Percentiles rank a stretch among this genome's conserved stretches.
These are phyloP conservation scores for Biscogniauxia sp. DNA, from an alignment of 2,329 filamentous ascomycete species.

Conservation along the genomic window DNA sequence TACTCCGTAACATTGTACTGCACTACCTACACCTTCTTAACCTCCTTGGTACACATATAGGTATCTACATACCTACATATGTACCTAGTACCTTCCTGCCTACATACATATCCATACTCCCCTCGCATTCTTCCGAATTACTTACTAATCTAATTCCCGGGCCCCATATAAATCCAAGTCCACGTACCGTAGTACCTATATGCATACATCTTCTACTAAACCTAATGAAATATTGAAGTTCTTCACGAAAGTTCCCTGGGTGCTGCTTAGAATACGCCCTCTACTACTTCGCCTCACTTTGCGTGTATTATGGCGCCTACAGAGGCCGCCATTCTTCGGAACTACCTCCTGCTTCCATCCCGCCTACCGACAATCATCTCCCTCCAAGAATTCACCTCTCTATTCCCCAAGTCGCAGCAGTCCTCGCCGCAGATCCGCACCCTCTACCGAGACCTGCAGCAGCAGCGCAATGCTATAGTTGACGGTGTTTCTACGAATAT, in stretches of 20 bases:
- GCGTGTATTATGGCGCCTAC: constrained; percentile 62
- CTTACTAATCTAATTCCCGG: too few relatives aligned
- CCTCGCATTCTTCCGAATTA: too few relatives aligned
- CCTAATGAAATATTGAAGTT: too few relatives aligned
- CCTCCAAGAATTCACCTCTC: constrained; percentile 69
- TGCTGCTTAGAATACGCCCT: too few relatives aligned
- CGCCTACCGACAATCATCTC: constrained; percentile 71
- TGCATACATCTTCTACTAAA: too few relatives aligned
- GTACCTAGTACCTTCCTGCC: too few relatives aligned
- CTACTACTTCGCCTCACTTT: neutral
- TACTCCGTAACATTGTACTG: too few relatives aligned
- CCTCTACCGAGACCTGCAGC: constrained; percentile 77
- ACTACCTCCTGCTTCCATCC: constrained; percentile 76
- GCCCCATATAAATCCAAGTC: too few relatives aligned
- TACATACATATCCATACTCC: too few relatives aligned
- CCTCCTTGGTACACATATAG: constrained; percentile 4
- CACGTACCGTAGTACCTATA: too few relatives aligned
- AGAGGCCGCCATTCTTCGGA: constrained; percentile 71
- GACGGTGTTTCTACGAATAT: constrained; percentile 67
- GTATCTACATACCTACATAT: neutral
- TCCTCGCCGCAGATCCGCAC: constrained; percentile 64
- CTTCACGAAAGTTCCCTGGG: too few relatives aligned
- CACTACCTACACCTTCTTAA: neutral
- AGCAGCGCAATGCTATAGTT: constrained; percentile 66
- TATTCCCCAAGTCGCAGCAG: constrained; percentile 70